Evolutionary conservation across 345 rosid species (phyloP).

Genomic region (Aethionema arabicum): DNA sequence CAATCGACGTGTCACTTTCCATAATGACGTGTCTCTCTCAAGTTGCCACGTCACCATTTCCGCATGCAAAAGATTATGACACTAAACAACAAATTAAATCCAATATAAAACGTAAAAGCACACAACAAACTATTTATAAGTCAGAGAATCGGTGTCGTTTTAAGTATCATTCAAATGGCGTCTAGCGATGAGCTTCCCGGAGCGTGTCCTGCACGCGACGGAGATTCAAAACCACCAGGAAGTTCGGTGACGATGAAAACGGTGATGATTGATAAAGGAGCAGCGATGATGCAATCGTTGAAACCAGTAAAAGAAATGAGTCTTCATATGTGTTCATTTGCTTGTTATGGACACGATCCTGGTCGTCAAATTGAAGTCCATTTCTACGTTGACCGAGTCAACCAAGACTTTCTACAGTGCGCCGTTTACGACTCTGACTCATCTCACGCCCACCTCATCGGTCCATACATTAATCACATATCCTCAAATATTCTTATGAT

Average conservation of each 20-base stretch:
- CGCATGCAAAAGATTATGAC: not conserved
- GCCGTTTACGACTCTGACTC: slow-evolving; percentile 64
- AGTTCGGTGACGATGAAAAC: slow-evolving; percentile 45
- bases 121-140: no score
- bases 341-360: slow-evolving; percentile 66
- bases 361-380: slow-evolving; percentile 68
- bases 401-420: slow-evolving; percentile 72
- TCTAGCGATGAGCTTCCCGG: slow-evolving; percentile 40
- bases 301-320: slow-evolving; percentile 59
- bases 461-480: slow-evolving; percentile 25
- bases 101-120: not conserved
- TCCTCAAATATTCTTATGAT: not conserved
- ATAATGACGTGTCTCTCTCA: not conserved
- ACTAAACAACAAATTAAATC: not conserved
- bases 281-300: slow-evolving; percentile 55
- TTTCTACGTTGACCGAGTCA: slow-evolving; percentile 52
- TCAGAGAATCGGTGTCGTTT: not conserved
- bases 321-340: slow-evolving; percentile 69
- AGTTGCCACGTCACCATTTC: not conserved
- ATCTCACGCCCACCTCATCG: slow-evolving; percentile 53
- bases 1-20: not conserved
- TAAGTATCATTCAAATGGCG: slow-evolving; percentile 8
- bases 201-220: slow-evolving; percentile 31
- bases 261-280: slow-evolving; percentile 49
- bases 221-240: slow-evolving; percentile 43